Base-by-base conservation (phyloP, 2,329 filamentous ascomycete species). In the Fusarium concolor region DNA sequence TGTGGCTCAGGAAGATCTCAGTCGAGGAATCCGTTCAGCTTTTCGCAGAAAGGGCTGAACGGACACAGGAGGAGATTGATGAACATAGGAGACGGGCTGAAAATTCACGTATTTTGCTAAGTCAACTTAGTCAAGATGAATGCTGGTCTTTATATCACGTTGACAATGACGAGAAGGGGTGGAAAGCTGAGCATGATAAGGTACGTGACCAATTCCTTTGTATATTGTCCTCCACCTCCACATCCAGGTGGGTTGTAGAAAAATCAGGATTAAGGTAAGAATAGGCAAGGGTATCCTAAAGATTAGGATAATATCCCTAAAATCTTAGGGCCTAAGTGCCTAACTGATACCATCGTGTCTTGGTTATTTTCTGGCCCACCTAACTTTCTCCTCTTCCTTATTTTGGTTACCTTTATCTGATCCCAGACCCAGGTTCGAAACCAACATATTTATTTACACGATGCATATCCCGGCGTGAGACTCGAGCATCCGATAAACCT, bases 31-130 rank as follows among this genome's bases (percentile, higher is more conserved):
- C n/a, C 3, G 15, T 65, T 29, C 24, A 55, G 22, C 43, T 7
- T 1, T 61, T 56, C 28, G 37, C 10, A 2, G 12, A 12, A 15
- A 6, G n/a, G 4, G 18, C 4, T 6, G 44, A 56, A 12, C 60
- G 39, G n/a, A 60, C 55, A 0, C 24, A 65, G 5, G 39, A 65
- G 10, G 55, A 65, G 12, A 60, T 65, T 6, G 44, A 65, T 2
- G 44, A 46, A 8, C 38, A 5, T 22, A 17, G 33, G 14, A 44
- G 22, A 0, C 28, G 18, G 7, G 20, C 42, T 11, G 60, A 41
- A 5, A 12, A 1, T 17, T 14, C 41, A 10, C 10, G 35, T 2
- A 18, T 20, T 17, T 18, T 60, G 4, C 10, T 51, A 7, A 15
- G 7, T 22, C 31, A 12, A 35, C 35, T 28, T 20, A 65, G 11